A percentile compares a stretch with the other conserved stretches of the same genome.
phyloP scores from a whole-genome alignment of 176 grass and related monocot species.

The Thinopyrum elongatum region DNA sequence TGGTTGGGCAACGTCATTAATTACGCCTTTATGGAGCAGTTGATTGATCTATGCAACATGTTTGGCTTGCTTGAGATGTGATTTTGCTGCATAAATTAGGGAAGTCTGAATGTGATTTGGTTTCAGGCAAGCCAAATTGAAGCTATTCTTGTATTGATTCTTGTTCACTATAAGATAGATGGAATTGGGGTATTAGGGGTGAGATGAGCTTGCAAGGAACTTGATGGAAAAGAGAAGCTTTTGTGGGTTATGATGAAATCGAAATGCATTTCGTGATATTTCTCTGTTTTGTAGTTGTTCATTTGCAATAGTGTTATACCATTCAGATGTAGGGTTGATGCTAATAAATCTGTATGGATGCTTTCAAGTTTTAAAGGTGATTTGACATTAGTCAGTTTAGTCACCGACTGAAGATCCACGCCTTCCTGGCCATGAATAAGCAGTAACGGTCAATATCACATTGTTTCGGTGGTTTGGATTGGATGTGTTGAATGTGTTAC shows the following conservation, averaged over 20 bases:
- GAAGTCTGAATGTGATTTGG: neutral
- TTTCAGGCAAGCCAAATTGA: neutral
- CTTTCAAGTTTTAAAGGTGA: neutral
- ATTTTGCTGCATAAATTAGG: slow-evolving; percentile 1
- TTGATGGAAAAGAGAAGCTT: neutral
- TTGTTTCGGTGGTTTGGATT: neutral
- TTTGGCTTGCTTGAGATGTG: neutral
- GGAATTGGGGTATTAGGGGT: neutral
- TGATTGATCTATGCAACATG: neutral
- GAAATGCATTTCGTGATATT: neutral
- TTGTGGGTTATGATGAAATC: neutral
- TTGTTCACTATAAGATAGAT: neutral
- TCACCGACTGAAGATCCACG: neutral
- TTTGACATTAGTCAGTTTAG: neutral
- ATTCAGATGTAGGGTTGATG: neutral
- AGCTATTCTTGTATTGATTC: neutral
- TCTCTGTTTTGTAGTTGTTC: neutral
- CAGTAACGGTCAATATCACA: neutral
- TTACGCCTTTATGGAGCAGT: neutral
- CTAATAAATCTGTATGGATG: neutral
- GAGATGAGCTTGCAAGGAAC: neutral
- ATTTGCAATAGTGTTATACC: neutral
- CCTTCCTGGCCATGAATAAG: neutral
- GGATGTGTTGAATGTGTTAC: neutral
- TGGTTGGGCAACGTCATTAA: neutral